Percentiles rank a stretch among this genome's conserved stretches.
Evolutionary conservation across 2,329 filamentous ascomycete genomes (phyloP).

Genomic region (Colletotrichum godetiae): DNA sequence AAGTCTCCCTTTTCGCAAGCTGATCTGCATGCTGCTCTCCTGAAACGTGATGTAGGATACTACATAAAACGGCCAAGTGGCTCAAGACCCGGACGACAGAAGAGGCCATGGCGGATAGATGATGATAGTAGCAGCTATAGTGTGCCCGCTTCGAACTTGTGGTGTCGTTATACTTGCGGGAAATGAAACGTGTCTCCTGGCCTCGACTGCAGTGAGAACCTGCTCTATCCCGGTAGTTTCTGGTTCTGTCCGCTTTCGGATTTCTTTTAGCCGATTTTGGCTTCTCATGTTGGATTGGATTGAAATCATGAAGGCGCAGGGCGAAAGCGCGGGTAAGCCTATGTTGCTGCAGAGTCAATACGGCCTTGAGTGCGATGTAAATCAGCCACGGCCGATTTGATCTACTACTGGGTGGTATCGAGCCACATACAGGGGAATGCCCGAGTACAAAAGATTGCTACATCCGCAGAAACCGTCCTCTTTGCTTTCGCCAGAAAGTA

Average conservation of each 20-base stretch:
- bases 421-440: background rate
- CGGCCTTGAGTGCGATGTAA: background rate
- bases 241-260: background rate
- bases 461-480: background rate
- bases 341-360: background rate
- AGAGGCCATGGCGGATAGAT: background rate
- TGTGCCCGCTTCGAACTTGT: background rate
- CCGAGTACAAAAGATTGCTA: background rate
- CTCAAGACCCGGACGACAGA: background rate
- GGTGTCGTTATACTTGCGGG: background rate
- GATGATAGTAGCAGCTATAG: background rate
- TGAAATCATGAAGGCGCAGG: fast-evolving
- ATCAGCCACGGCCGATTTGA: too few species aligned
- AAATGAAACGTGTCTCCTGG: background rate
- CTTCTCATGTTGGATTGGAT: background rate
- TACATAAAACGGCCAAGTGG: background rate
- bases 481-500: background rate
- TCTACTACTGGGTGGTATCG: too few species aligned
- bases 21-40: background rate
- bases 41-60: background rate
- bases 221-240: background rate
- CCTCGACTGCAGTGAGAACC: background rate
- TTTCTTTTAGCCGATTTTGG: background rate
- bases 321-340: background rate
- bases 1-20: background rate